Conservation (phyloP, 2,329 filamentous ascomycete species). For the Pleoardoris graminearum region DNA sequence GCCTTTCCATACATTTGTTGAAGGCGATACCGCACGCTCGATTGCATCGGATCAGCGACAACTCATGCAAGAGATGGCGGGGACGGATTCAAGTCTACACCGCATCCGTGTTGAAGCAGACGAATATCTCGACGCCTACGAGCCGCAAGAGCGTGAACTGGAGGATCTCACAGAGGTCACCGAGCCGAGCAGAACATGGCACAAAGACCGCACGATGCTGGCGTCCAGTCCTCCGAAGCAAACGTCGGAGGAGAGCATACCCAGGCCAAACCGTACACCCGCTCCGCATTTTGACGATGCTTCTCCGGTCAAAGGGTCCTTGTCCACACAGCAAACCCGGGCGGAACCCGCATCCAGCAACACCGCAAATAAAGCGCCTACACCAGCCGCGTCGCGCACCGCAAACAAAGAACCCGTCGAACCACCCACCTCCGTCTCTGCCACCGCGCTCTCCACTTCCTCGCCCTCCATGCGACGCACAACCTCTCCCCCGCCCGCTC, state of each 20-base stretch:
- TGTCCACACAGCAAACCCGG: background rate
- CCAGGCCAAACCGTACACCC: conserved; percentile 19
- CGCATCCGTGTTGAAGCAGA: conserved; percentile 40
- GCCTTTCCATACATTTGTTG: conserved; percentile 37
- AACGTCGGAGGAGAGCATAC: conserved; percentile 21
- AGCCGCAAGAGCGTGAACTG: conserved; percentile 35
- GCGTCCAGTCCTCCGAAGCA: conserved; percentile 29
- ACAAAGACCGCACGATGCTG: conserved; percentile 20
- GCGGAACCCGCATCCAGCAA: conserved; percentile 5
- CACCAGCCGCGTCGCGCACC: conserved; percentile 1
- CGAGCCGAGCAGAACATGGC: conserved; percentile 32
- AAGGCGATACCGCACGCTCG: conserved; percentile 29
- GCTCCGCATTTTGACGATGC: conserved; percentile 14
- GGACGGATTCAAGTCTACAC: conserved; percentile 32
- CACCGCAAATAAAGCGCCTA: conserved; percentile 7
- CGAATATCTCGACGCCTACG: conserved; percentile 39
- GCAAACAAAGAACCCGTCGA: conserved; percentile 12
- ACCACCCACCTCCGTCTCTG: conserved; percentile 20
- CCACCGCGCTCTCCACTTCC: conserved; percentile 23
- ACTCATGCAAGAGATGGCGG: conserved; percentile 36
- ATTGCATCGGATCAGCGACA: conserved; percentile 39
- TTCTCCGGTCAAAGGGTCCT: conserved; percentile 15
- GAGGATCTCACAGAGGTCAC: conserved; percentile 43
- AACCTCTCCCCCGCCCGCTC: conserved; percentile 20
- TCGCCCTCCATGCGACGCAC: conserved; percentile 19